Percentiles rank a stretch among this genome's conserved stretches.
Evolutionary conservation across 305 asterid species (phyloP).

Genomic region (Solanum aculeatissimum): DNA sequence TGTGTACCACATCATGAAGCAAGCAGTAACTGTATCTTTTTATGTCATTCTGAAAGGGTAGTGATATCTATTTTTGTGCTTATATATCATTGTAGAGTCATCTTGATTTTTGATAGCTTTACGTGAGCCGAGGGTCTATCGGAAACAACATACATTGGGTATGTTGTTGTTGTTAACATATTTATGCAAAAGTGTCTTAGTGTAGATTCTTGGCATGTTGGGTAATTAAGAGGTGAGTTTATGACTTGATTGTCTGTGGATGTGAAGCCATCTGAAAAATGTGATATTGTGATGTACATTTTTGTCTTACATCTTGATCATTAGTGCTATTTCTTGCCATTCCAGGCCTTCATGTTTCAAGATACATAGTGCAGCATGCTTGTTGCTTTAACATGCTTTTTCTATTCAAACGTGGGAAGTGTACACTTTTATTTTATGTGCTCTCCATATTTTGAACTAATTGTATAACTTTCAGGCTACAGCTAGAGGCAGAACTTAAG

Average conservation of each 20-base stretch:
- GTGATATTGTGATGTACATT: not conserved
- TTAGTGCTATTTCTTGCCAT: not conserved
- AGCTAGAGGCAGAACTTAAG: slow-evolving; percentile 73
- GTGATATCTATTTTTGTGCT: not conserved
- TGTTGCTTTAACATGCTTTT: not conserved
- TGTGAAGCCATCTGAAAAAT: not conserved
- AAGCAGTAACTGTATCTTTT: not conserved
- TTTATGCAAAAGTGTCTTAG: not conserved
- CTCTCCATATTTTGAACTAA: not conserved
- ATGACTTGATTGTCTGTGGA: not conserved
- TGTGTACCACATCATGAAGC: not conserved
- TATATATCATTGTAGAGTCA: not conserved
- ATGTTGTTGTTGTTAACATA: not conserved
- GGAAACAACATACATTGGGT: not conserved
- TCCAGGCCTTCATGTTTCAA: not conserved
- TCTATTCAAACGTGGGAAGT: not conserved
- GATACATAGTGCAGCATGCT: not conserved
- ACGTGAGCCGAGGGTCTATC: not conserved
- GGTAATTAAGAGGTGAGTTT: not conserved
- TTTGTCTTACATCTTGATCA: not conserved
- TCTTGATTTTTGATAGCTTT: not conserved
- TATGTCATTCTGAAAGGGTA: not conserved
- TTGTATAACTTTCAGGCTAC: slow-evolving; percentile 23
- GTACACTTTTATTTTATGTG: not conserved
- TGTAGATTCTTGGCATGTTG: not conserved